Conservation (phyloP, 257 asterid genomes). For the Cinchona pubescens region DNA sequence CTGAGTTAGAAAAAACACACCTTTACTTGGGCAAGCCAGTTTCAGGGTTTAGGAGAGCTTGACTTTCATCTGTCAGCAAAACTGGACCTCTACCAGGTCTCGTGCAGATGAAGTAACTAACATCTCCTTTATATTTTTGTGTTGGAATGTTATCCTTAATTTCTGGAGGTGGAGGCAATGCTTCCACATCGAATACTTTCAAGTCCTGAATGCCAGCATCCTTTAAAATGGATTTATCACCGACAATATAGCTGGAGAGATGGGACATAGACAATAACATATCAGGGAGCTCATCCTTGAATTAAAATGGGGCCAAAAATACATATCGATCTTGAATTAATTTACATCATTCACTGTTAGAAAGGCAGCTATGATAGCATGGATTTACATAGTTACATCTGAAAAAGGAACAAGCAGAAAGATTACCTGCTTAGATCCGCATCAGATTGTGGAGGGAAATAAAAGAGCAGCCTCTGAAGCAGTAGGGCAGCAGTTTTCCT, state of each 20-base stretch:
- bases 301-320: neutral
- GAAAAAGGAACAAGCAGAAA: neutral
- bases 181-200: constrained; percentile 73
- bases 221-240: constrained; percentile 76
- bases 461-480: constrained; percentile 70
- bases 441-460: constrained; percentile 80
- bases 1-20: constrained; percentile 9
- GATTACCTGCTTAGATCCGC: constrained; percentile 73
- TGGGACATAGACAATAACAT: neutral
- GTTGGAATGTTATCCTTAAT: constrained; percentile 44
- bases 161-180: constrained; percentile 80
- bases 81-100: constrained; percentile 73
- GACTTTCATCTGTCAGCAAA: constrained; percentile 60
- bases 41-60: constrained; percentile 65
- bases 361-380: neutral
- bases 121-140: constrained; percentile 69
- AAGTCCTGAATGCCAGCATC: constrained; percentile 74
- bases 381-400: neutral
- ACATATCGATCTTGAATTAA: neutral
- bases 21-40: constrained; percentile 80
- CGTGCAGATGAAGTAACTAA: constrained; percentile 76
- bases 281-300: neutral
- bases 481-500: constrained; percentile 62
- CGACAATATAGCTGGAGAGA: constrained; percentile 72
- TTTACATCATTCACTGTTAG: neutral